These are phyloP conservation scores for Chlorella sp. DNA, from an alignment of 139 green algal genomes.

Conservation along the genomic window DNA sequence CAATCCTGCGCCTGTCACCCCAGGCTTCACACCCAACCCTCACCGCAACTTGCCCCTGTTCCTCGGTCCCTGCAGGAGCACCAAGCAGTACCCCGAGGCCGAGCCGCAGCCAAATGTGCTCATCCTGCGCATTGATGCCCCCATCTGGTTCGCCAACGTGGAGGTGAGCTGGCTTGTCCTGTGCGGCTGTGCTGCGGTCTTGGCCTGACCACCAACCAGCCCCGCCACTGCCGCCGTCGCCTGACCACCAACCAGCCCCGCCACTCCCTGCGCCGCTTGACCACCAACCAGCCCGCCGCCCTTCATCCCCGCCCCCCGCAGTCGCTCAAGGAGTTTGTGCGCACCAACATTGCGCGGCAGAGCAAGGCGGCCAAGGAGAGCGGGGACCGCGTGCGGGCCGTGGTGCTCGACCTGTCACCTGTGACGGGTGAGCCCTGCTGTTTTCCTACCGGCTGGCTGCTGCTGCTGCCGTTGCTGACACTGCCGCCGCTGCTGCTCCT, in stretches of 20 bases:
- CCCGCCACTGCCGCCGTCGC: background rate
- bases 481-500: too few relatives aligned
- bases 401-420: constrained; percentile 53
- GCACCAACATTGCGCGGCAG: background rate
- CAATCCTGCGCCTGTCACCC: background rate
- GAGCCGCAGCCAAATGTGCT: constrained; percentile 58
- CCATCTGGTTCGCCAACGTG: constrained; percentile 76
- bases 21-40: background rate
- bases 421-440: constrained; percentile 15
- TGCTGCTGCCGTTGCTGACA: too few relatives aligned
- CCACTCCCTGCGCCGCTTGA: background rate
- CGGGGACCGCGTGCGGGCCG: constrained; percentile 69
- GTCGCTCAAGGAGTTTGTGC: constrained; percentile 15
- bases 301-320: constrained; percentile 66
- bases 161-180: background rate
- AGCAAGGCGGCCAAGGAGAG: constrained; percentile 43
- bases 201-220: background rate
- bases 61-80: background rate
- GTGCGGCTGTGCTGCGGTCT: background rate
- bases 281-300: constrained; percentile 67
- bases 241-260: background rate
- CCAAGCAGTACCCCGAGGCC: constrained; percentile 39
- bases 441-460: too few relatives aligned
- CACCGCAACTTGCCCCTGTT: background rate
- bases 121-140: constrained; percentile 71